phyloP scores from a whole-genome alignment of 116 monocot genomes.

The Cymodocea nodosa region DNA sequence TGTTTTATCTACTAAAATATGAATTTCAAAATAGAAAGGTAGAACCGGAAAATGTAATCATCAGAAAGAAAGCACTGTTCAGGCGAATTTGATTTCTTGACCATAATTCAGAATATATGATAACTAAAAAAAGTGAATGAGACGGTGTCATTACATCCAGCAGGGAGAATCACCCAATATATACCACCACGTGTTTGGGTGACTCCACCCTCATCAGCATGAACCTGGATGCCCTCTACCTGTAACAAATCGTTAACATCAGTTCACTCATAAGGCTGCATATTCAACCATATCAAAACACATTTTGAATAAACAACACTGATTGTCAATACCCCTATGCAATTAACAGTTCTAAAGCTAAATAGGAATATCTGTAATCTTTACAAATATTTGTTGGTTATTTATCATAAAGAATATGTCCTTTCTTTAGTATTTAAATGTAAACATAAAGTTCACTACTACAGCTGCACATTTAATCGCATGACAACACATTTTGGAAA shows the following conservation, averaged over 20 bases:
- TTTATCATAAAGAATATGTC: too few relatives aligned
- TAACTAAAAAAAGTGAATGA: not conserved
- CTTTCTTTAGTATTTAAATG: too few relatives aligned
- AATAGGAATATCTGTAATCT: too few relatives aligned
- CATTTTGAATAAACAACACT: too few relatives aligned
- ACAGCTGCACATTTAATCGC: too few relatives aligned
- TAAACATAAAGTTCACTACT: too few relatives aligned
- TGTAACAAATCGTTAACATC: conserved; percentile 9
- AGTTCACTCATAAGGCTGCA: too few relatives aligned
- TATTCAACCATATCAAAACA: too few relatives aligned
- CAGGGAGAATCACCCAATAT: conserved; percentile 93
- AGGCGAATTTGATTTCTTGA: not conserved
- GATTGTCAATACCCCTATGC: too few relatives aligned
- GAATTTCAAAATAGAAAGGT: not conserved
- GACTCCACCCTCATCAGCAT: conserved; percentile 83
- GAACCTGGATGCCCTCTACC: conserved; percentile 91
- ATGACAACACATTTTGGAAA: too few relatives aligned
- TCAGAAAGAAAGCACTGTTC: not conserved
- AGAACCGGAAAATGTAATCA: not conserved
- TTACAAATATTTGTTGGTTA: too few relatives aligned
- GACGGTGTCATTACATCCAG: conserved; percentile 64
- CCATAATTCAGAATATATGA: not conserved
- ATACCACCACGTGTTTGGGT: conserved; percentile 90
- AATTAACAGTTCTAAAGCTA: too few relatives aligned
- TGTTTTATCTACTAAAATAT: not conserved